These are phyloP conservation scores for Oidiodendron maius DNA, from an alignment of 495 filamentous ascomycete genomes.

Conservation along the genomic window DNA sequence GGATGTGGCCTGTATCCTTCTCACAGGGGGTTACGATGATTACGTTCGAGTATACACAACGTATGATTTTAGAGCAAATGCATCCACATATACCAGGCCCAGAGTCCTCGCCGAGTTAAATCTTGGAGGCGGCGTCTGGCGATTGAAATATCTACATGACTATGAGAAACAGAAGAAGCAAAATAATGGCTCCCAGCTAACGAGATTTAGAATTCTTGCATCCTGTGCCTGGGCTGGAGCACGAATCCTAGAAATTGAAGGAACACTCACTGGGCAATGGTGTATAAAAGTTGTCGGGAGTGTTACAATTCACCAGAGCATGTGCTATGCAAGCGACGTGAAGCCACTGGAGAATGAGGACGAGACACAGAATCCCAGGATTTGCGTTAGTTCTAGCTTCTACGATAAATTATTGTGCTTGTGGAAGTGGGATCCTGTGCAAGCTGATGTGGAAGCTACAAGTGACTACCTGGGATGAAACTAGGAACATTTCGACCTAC, in stretches of 20 bases:
- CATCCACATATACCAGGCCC: conserved; percentile 16
- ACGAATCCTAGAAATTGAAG: conserved; percentile 54
- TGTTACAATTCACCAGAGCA: conserved; percentile 86
- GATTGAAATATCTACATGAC: conserved; percentile 56
- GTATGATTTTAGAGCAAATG: conserved; percentile 31
- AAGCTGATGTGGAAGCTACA: not conserved
- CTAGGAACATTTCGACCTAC: too few species aligned
- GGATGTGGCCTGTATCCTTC: conserved; percentile 41
- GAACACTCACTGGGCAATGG: conserved; percentile 36
- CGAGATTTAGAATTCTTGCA: conserved; percentile 58
- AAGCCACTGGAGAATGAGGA: conserved; percentile 32
- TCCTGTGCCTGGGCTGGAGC: conserved; percentile 92
- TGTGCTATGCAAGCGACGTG: conserved; percentile 90
- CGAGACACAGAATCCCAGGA: conserved; percentile 10
- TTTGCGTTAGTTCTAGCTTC: conserved; percentile 78
- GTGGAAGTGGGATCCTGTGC: conserved; percentile 50
- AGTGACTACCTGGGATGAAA: too few species aligned
- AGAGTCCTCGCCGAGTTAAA: conserved; percentile 54
- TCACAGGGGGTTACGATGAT: conserved; percentile 95
- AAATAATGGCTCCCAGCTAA: conserved; percentile 6
- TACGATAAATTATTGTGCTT: conserved; percentile 78
- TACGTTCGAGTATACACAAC: conserved; percentile 57
- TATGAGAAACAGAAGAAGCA: not conserved
- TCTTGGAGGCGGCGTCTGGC: conserved; percentile 86
- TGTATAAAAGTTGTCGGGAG: conserved; percentile 59